Evolutionary conservation across 148 eudicot genomes (phyloP).

Genomic region (Vaccinium vitisidaea): DNA sequence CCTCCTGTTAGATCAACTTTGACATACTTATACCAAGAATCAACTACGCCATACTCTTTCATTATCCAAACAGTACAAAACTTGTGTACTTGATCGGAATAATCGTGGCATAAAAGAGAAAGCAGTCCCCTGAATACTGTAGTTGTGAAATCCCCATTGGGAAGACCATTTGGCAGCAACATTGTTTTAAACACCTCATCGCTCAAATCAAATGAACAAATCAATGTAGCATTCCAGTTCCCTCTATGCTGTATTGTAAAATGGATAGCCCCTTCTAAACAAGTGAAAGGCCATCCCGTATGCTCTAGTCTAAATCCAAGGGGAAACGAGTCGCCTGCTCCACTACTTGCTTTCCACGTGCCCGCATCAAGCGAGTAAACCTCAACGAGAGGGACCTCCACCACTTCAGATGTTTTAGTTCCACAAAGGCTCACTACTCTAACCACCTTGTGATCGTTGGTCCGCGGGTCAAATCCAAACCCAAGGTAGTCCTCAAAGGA

Average conservation of each 20-base stretch:
- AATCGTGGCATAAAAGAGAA: background rate
- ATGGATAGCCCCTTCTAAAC: background rate
- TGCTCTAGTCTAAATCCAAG: background rate
- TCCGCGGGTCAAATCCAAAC: too few species aligned
- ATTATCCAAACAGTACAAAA: background rate
- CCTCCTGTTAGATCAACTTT: background rate
- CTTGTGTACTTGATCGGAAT: background rate
- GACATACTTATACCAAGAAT: background rate
- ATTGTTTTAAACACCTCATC: background rate
- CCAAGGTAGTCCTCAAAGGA: too few species aligned
- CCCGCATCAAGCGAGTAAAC: too few species aligned
- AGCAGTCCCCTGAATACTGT: background rate
- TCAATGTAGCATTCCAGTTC: background rate
- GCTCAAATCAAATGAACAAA: background rate
- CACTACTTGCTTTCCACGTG: too few species aligned
- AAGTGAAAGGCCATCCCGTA: background rate
- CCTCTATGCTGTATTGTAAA: background rate
- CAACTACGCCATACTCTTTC: background rate
- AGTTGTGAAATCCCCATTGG: background rate
- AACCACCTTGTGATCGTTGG: too few species aligned
- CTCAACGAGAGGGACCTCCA: too few species aligned
- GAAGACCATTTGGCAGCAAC: background rate
- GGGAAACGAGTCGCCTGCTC: background rate
- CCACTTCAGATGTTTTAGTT: too few species aligned
- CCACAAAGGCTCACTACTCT: too few species aligned